A percentile compares a stretch with the other conserved stretches of the same genome.
Evolutionary conservation across 306 rosid genomes (phyloP).

Genomic region (Quercus glauca): DNA sequence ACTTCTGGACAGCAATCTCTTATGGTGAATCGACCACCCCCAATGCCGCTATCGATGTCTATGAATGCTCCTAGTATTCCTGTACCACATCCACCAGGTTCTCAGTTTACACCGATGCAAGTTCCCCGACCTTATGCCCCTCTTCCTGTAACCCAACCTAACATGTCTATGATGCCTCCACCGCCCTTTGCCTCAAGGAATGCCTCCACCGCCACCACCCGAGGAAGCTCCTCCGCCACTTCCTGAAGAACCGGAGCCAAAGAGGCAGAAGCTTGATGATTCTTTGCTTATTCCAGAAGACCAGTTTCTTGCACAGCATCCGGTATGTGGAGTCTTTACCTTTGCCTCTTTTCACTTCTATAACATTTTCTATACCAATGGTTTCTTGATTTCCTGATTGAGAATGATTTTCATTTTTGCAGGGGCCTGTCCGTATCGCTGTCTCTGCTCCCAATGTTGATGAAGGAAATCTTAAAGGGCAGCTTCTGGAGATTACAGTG

Average conservation of each 20-base stretch:
- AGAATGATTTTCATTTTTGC: conserved; percentile 12
- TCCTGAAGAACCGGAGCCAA: conserved; percentile 94
- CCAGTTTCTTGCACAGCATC: conserved; percentile 84
- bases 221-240: conserved; percentile 98
- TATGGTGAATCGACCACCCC: conserved; percentile 55
- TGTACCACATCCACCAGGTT: conserved; percentile 93
- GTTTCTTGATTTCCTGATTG: conserved; percentile 2
- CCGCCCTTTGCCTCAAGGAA: conserved; percentile 88
- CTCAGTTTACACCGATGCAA: conserved; percentile 61
- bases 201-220: conserved; percentile 88
- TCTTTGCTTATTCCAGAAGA: conserved; percentile 83
- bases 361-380: neutral
- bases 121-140: conserved; percentile 61
- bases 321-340: conserved; percentile 39
- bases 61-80: conserved; percentile 51
- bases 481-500: conserved; percentile 72
- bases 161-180: conserved; percentile 79
- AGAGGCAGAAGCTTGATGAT: conserved; percentile 88
- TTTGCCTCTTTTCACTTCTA: neutral
- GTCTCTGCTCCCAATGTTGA: conserved; percentile 83
- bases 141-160: conserved; percentile 50
- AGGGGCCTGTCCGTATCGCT: conserved; percentile 75
- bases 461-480: conserved; percentile 93
- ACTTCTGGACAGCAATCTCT: conserved; percentile 62
- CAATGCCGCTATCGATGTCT: conserved; percentile 57